Evolutionary conservation across 1,139 yeast species (phyloP).

Genomic region (Suhomyces choctaworum): DNA sequence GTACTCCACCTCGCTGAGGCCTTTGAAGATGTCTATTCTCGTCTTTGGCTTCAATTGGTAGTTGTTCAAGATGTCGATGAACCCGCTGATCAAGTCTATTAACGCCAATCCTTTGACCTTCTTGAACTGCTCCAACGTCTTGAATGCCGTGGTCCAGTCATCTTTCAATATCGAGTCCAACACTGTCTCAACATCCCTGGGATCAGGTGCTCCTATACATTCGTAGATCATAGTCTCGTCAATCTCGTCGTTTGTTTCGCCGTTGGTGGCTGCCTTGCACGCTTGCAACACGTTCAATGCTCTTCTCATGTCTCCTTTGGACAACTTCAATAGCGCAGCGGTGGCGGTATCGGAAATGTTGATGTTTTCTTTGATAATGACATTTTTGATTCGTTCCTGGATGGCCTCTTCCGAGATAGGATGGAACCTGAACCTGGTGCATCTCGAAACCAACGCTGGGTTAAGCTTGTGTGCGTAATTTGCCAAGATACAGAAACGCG

Average conservation of each 20-base stretch:
- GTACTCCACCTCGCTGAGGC: conserved; percentile 84
- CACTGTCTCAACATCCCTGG: conserved; percentile 74
- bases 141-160: conserved; percentile 81
- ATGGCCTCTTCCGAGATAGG: conserved; percentile 75
- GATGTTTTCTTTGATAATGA: conserved; percentile 67
- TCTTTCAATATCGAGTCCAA: conserved; percentile 77
- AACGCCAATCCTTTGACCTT: conserved; percentile 81
- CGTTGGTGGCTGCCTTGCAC: conserved; percentile 74
- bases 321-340: conserved; percentile 62
- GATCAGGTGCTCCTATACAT: conserved; percentile 95
- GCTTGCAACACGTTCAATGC: conserved; percentile 94
- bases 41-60: conserved; percentile 66
- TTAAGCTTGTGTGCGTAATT: conserved; percentile 94
- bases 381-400: conserved; percentile 62
- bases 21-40: conserved; percentile 62
- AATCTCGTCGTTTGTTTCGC: conserved; percentile 48
- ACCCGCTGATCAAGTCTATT: conserved; percentile 77
- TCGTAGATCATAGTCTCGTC: conserved; percentile 79
- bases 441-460: conserved; percentile 91
- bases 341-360: conserved; percentile 60
- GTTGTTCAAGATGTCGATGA: conserved; percentile 64
- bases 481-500: conserved; percentile 94
- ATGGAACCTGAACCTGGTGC: conserved; percentile 91
- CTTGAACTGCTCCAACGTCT: conserved; percentile 64
- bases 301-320: conserved; percentile 95